Evolutionary conservation across 2,329 filamentous ascomycete species (phyloP).

Genomic region (Phaeosphaeriaceae sp.): DNA sequence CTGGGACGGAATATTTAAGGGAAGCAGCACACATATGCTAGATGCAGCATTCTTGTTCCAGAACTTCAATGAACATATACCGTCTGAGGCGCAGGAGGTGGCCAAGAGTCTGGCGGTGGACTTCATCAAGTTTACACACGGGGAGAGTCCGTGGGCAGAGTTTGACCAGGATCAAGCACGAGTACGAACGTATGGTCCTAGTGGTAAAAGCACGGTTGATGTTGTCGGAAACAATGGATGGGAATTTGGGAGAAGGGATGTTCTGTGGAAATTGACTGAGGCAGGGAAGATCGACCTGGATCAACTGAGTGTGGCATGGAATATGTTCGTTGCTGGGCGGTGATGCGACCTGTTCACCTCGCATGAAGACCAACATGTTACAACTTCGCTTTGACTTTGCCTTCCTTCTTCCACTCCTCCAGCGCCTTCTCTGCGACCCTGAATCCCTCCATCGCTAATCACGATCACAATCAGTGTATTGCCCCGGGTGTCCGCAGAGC

Average conservation of each 20-base stretch:
- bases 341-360: slow-evolving; percentile 3
- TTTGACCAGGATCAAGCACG: slow-evolving; percentile 6
- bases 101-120: slow-evolving; percentile 18
- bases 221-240: neutral
- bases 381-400: slow-evolving; percentile 17
- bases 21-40: slow-evolving; percentile 29
- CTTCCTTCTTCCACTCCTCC: slow-evolving; percentile 53
- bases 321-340: slow-evolving; percentile 22
- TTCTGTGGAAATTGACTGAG: slow-evolving; percentile 14
- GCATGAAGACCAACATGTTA: neutral
- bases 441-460: slow-evolving; percentile 53
- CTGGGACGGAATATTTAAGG: slow-evolving; percentile 34
- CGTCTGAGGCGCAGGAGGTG: slow-evolving; percentile 3
- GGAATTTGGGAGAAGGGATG: slow-evolving; percentile 8
- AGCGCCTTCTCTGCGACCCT: slow-evolving; percentile 54
- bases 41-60: slow-evolving; percentile 39
- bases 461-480: slow-evolving; percentile 3
- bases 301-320: slow-evolving; percentile 26
- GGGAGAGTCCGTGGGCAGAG: slow-evolving; percentile 14
- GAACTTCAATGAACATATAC: slow-evolving; percentile 28
- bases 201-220: neutral
- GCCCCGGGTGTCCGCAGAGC: neutral
- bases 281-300: slow-evolving; percentile 26
- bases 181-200: slow-evolving; percentile 12
- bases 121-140: slow-evolving; percentile 31